Evolutionary conservation across 2,329 filamentous ascomycete genomes (phyloP).

Genomic region (Herpomyces periplanetae): DNA sequence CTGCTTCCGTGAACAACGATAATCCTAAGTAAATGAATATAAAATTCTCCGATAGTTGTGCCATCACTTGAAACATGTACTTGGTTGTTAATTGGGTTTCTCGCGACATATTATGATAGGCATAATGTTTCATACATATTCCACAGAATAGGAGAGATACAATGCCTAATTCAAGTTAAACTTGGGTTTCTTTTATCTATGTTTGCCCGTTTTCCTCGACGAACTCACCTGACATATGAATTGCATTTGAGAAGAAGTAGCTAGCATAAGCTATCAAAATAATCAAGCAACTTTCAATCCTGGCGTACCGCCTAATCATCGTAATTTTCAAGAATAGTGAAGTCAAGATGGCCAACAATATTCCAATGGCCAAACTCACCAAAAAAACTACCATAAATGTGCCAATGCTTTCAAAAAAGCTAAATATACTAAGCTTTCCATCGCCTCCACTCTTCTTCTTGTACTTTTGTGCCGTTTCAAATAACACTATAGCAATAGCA

Average conservation of each 20-base stretch:
- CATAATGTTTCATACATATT: conserved; percentile 92
- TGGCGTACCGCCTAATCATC: conserved; percentile 57
- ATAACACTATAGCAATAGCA: conserved; percentile 88
- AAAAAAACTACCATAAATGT: conserved; percentile 91
- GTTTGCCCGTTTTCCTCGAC: too few species aligned
- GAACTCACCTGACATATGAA: conserved; percentile 65
- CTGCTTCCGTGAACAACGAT: conserved; percentile 63
- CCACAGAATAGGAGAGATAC: conserved; percentile 88
- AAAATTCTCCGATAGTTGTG: conserved; percentile 89
- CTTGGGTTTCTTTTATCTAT: too few species aligned
- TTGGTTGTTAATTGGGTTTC: conserved; percentile 90
- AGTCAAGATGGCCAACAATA: conserved; percentile 48
- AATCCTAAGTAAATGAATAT: conserved; percentile 96
- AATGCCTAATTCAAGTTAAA: conserved; percentile 31
- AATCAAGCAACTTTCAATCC: conserved; percentile 83
- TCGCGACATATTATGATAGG: conserved; percentile 98
- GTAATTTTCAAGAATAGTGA: conserved; percentile 78
- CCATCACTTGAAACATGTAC: conserved; percentile 74
- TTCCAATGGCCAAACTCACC: conserved; percentile 55
- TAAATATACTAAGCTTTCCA: conserved; percentile 30
- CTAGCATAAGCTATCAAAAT: conserved; percentile 78
- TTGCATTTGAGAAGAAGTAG: conserved; percentile 87
- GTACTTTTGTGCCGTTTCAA: conserved; percentile 84
- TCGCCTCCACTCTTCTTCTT: conserved; percentile 23
- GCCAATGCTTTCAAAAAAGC: conserved; percentile 58